Evolutionary conservation across 257 asterid species (phyloP).

Genomic region (Eucommia ulmoides): DNA sequence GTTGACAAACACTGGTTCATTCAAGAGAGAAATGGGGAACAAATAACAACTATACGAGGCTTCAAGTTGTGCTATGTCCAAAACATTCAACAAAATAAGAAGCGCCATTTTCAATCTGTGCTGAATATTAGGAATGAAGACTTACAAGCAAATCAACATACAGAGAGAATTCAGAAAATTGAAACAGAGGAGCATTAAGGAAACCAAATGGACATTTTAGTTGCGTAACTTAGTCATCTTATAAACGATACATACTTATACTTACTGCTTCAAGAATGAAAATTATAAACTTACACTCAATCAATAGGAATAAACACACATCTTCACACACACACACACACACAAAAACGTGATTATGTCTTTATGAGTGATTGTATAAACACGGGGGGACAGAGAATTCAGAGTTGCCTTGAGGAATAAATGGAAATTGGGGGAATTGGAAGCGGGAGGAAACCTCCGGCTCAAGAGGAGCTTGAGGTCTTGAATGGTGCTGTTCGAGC

Average conservation of each 20-base stretch:
- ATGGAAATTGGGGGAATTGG: slow-evolving; percentile 63
- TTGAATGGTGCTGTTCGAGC: slow-evolving; percentile 34
- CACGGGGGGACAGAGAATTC: background rate
- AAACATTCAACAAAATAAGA: too few species aligned
- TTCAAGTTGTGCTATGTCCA: too few species aligned
- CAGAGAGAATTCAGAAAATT: background rate
- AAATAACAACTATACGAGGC: too few species aligned
- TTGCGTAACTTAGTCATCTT: background rate
- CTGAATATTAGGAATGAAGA: too few species aligned
- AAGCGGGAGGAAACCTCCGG: slow-evolving; percentile 39
- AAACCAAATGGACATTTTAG: too few species aligned
- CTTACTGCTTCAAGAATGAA: background rate
- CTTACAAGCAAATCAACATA: background rate
- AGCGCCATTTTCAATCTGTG: too few species aligned
- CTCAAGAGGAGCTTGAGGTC: slow-evolving; percentile 51
- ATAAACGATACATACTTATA: background rate
- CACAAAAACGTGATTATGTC: too few species aligned
- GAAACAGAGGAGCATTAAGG: too few species aligned
- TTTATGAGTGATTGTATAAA: background rate
- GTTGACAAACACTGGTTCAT: too few species aligned
- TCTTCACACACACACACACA: background rate
- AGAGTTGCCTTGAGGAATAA: slow-evolving; percentile 52
- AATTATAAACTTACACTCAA: background rate
- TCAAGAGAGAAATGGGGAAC: too few species aligned
- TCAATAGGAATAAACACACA: background rate